Conservation (phyloP, 2,329 filamentous ascomycete species). For the Hirsutella minnesotensis region DNA sequence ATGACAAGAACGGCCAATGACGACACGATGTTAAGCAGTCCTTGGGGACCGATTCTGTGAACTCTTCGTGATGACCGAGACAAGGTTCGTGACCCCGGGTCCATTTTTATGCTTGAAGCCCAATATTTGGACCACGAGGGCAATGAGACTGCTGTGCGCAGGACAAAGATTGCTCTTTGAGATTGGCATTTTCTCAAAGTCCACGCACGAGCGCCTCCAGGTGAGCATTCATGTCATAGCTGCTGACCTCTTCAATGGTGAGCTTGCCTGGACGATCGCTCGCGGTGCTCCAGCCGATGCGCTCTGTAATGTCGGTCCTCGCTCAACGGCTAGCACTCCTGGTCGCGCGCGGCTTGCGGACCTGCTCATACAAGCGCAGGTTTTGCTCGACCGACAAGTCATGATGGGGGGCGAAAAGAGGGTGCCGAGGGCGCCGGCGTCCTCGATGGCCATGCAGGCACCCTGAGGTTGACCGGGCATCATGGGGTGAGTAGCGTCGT, state of each 20-base stretch:
- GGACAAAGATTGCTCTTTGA: too few relatives aligned
- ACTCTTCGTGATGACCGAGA: too few relatives aligned
- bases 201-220: slow-evolving; percentile 7
- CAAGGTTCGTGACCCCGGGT: too few relatives aligned
- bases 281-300: slow-evolving; percentile 7
- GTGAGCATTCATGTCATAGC: slow-evolving; percentile 25
- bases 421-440: slow-evolving; percentile 47
- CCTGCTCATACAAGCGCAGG: slow-evolving; percentile 2
- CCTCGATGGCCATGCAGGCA: slow-evolving; percentile 54
- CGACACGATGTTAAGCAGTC: too few relatives aligned
- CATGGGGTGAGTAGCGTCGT: slow-evolving; percentile 56
- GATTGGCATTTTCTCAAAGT: too few relatives aligned
- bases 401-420: slow-evolving; percentile 33
- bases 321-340: background rate
- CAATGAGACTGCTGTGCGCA: too few relatives aligned
- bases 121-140: too few relatives aligned
- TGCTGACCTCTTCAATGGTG: slow-evolving; percentile 53
- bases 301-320: background rate
- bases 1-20: too few relatives aligned
- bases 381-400: slow-evolving; percentile 27
- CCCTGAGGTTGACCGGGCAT: slow-evolving; percentile 57
- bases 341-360: background rate
- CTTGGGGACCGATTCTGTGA: too few relatives aligned
- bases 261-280: slow-evolving; percentile 42
- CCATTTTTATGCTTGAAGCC: too few relatives aligned